Percentiles rank a stretch among this genome's conserved stretches.
Evolutionary conservation across 768 basidiomycete genomes (phyloP).

Genomic region (Boletellus ananiceps): DNA sequence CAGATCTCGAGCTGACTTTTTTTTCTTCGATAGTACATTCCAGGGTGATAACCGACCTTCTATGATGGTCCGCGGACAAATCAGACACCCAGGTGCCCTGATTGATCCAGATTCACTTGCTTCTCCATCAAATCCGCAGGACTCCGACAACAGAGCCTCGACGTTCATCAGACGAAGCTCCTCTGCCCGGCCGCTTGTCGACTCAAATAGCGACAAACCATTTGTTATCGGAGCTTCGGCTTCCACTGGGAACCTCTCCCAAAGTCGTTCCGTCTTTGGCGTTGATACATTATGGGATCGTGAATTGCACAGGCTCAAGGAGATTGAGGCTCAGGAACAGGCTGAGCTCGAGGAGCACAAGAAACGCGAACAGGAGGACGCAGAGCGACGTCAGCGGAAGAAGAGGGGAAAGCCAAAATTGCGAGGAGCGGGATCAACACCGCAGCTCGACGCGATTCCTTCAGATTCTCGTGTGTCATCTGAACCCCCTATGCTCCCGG

Average conservation of each 20-base stretch:
- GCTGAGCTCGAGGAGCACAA: constrained; percentile 49
- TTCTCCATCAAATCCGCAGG: constrained; percentile 43
- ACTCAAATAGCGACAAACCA: constrained; percentile 45
- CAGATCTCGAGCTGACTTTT: constrained; percentile 3
- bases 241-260: constrained; percentile 33
- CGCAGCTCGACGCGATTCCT: constrained; percentile 31
- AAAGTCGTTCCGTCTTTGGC: constrained; percentile 82
- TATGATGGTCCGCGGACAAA: constrained; percentile 78
- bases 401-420: constrained; percentile 44
- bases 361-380: constrained; percentile 43
- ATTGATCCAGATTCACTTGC: constrained; percentile 67
- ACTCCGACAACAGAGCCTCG: constrained; percentile 40
- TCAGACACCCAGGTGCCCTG: constrained; percentile 57
- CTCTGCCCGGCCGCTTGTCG: constrained; percentile 60
- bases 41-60: constrained; percentile 84
- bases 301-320: constrained; percentile 75
- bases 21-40: constrained; percentile 59
- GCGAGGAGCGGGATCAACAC: constrained; percentile 38
- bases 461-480: constrained; percentile 15
- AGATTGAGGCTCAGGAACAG: constrained; percentile 69
- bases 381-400: constrained; percentile 32
- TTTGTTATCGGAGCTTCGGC: constrained; percentile 30
- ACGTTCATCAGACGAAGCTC: constrained; percentile 47
- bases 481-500: constrained; percentile 31
- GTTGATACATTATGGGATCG: constrained; percentile 91